Base-by-base conservation (phyloP, 2,329 filamentous ascomycete genomes). In the Pleoardoris graminearum region DNA sequence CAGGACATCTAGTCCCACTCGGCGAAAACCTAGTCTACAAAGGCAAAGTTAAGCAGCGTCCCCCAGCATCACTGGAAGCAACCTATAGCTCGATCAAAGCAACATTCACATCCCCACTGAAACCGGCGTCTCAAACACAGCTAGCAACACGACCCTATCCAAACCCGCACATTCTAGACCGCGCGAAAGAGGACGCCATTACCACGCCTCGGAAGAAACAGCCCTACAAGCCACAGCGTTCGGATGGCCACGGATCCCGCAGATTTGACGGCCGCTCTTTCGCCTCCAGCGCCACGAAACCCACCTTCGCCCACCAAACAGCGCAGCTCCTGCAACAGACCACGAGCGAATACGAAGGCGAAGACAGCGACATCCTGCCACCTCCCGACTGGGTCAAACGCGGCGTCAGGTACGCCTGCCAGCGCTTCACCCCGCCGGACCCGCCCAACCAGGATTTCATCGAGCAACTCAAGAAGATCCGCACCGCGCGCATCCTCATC, bases 401-500 rank as follows among this genome's bases (percentile, higher is more conserved):
- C 49, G 79, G 82, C 23, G 77, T 84, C 10, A 78, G 79, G 5
- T 96, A 94, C 71, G 86, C 92, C 4, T 97, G 94, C 64, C 84
- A 95, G 69, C 85, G 93, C 21, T 83, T 85, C 1, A 90, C 91
- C 0, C 88, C 86, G 0, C 74, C 83, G 0, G 76, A 86, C 49
- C 79, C 85, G 0, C 88, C 89, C 0, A 97, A 97, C 61, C 79
- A 84, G 36, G 72, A 72, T 0, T 97, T 99, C 69, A 84, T 97
- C 36, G 75, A 82, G 0, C 80, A 89, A 54, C 80, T 99, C 4
- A 83, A 85, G 61, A 86, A 87, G 53, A 90, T 97, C 59, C 84
- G 88, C 39, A 84, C 83, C 2, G 81, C 87, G 2, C 83, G 93
- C 19, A 80, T 84, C 14, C 78, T 97, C 1, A 85, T 82, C 1